Evolutionary conservation across 192 early-diverging fungal species (phyloP).

Genomic region (Coemansia sp.): DNA sequence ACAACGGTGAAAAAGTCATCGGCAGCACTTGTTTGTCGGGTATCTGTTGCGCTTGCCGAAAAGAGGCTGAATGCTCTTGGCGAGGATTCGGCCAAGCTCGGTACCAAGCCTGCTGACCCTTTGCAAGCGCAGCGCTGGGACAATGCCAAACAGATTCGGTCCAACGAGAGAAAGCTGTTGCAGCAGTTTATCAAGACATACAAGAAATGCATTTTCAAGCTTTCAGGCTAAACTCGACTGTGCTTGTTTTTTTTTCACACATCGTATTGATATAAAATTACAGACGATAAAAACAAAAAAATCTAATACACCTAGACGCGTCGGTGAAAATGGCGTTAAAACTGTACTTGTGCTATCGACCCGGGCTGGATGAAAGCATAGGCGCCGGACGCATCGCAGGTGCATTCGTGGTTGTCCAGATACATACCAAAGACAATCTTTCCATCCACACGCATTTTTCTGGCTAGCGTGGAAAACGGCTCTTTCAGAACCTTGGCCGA

Average conservation of each 20-base stretch:
- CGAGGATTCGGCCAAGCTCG: constrained; percentile 15
- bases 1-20: constrained; percentile 25
- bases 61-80: constrained; percentile 20
- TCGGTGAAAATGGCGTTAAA: too few species aligned
- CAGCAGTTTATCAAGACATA: constrained; percentile 36
- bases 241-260: background rate
- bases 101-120: constrained; percentile 13
- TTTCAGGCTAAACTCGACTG: constrained; percentile 9
- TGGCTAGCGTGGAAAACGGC: constrained; percentile 61
- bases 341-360: background rate
- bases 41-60: constrained; percentile 19
- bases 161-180: constrained; percentile 32
- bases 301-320: too few species aligned
- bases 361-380: constrained; percentile 2
- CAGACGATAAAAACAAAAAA: background rate
- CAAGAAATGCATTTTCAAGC: constrained; percentile 27
- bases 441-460: constrained; percentile 36
- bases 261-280: background rate
- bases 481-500: constrained; percentile 61
- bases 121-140: constrained; percentile 25
- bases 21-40: constrained; percentile 27
- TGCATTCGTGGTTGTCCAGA: constrained; percentile 11
- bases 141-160: constrained; percentile 31
- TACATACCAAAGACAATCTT: constrained; percentile 54
- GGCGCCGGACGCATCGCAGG: background rate